phyloP scores from a whole-genome alignment of 2,329 filamentous ascomycete species.

The Aspergillus sp. region DNA sequence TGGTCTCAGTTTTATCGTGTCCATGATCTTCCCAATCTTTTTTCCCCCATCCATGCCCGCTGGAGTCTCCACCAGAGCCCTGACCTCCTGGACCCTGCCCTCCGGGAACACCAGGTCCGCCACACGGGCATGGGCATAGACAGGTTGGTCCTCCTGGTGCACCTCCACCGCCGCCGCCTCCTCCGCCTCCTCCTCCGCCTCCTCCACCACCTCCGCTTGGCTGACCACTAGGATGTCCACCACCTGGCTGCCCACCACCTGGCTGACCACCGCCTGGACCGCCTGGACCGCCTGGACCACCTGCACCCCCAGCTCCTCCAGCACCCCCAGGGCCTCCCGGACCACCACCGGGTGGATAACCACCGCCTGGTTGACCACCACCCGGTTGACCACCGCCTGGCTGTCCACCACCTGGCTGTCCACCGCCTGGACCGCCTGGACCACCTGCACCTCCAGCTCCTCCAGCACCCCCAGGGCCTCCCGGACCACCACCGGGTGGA shows the following conservation, averaged over 20 bases:
- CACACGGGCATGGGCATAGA: background rate
- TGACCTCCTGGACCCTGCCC: background rate
- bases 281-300: background rate
- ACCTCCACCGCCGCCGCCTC: background rate
- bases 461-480: background rate
- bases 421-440: conserved; percentile 4
- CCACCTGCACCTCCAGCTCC: background rate
- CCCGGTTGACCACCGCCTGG: conserved; percentile 3
- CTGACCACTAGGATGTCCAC: background rate
- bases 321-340: background rate
- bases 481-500: background rate
- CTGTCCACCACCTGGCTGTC: conserved; percentile 1
- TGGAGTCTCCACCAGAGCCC: background rate
- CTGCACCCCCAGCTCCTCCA: background rate
- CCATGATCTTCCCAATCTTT: background rate
- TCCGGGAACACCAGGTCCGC: background rate
- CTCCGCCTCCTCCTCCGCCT: background rate
- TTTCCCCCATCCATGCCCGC: background rate
- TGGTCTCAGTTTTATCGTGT: background rate
- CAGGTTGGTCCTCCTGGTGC: background rate
- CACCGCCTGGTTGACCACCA: background rate
- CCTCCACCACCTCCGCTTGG: background rate
- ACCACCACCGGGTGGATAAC: background rate
- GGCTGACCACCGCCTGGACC: background rate
- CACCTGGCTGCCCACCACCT: background rate